Conservation (phyloP, 768 basidiomycete genomes). For the Cyclocybe aegerita region DNA sequence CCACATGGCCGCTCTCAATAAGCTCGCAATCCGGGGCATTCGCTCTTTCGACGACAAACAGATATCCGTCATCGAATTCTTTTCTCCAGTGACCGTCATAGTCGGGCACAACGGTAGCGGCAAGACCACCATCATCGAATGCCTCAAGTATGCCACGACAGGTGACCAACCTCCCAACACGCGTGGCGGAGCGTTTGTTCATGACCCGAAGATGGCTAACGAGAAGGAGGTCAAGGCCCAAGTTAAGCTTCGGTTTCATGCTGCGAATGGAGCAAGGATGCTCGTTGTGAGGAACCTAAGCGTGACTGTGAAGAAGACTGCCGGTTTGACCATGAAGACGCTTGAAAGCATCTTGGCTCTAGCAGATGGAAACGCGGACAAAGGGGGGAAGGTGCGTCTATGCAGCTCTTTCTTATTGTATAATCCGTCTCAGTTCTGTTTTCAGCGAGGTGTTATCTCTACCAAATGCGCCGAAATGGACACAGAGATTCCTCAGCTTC, state of each 20-base stretch:
- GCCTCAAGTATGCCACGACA: constrained; percentile 97
- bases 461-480: constrained; percentile 99
- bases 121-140: constrained; percentile 99
- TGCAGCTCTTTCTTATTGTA: background rate
- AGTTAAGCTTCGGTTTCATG: constrained; percentile 90
- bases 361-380: constrained; percentile 64
- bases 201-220: constrained; percentile 99
- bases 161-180: constrained; percentile 98
- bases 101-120: constrained; percentile 98
- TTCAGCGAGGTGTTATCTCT: constrained; percentile 83
- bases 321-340: constrained; percentile 93
- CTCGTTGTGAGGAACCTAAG: constrained; percentile 87
- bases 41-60: constrained; percentile 97
- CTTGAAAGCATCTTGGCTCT: constrained; percentile 86
- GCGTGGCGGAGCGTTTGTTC: constrained; percentile 96
- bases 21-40: constrained; percentile 91
- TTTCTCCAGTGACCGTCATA: constrained; percentile 95
- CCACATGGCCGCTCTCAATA: constrained; percentile 80
- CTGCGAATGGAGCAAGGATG: constrained; percentile 90
- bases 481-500: constrained; percentile 84
- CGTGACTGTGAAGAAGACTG: constrained; percentile 89
- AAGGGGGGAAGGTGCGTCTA: constrained; percentile 69
- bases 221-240: constrained; percentile 99
- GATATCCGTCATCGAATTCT: constrained; percentile 93
- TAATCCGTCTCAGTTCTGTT: background rate